Evolutionary conservation across 345 rosid species (phyloP).

Genomic region (Hirschfeldia incana): DNA sequence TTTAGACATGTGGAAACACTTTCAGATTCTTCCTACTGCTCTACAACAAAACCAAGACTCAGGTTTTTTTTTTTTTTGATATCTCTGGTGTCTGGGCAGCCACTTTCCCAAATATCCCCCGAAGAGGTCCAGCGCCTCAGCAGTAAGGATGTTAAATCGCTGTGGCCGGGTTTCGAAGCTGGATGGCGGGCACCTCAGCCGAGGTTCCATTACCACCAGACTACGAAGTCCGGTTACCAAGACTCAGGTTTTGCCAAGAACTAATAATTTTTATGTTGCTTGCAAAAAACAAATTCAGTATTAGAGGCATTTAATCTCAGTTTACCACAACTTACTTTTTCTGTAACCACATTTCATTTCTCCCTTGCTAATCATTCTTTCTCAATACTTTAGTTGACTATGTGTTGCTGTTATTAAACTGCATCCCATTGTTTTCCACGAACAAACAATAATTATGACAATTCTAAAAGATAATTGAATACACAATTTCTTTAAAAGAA

Average conservation of each 20-base stretch:
- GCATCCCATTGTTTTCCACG: not conserved
- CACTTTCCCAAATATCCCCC: too few species aligned
- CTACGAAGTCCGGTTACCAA: too few species aligned
- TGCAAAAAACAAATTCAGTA: too few species aligned
- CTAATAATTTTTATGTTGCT: not conserved
- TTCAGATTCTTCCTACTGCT: too few species aligned
- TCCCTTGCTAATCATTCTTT: not conserved
- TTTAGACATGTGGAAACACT: not conserved
- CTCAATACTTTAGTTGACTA: constrained; percentile 6
- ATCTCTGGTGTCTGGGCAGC: too few species aligned
- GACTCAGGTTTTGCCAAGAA: not conserved
- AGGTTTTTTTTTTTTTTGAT: too few species aligned
- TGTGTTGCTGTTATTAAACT: not conserved
- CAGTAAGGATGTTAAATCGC: too few species aligned
- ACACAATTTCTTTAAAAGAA: not conserved
- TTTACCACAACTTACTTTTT: not conserved
- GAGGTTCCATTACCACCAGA: too few species aligned
- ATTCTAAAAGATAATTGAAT: not conserved
- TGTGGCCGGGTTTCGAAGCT: too few species aligned
- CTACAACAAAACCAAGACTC: not conserved
- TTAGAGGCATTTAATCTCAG: not conserved
- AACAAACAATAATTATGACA: constrained; percentile 1
- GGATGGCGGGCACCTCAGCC: too few species aligned
- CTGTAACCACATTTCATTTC: not conserved
- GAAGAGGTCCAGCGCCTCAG: too few species aligned